Percentiles rank a stretch among this genome's conserved stretches.
phyloP scores from a whole-genome alignment of 2,329 filamentous ascomycete genomes.

The Grosmannia penicillata region DNA sequence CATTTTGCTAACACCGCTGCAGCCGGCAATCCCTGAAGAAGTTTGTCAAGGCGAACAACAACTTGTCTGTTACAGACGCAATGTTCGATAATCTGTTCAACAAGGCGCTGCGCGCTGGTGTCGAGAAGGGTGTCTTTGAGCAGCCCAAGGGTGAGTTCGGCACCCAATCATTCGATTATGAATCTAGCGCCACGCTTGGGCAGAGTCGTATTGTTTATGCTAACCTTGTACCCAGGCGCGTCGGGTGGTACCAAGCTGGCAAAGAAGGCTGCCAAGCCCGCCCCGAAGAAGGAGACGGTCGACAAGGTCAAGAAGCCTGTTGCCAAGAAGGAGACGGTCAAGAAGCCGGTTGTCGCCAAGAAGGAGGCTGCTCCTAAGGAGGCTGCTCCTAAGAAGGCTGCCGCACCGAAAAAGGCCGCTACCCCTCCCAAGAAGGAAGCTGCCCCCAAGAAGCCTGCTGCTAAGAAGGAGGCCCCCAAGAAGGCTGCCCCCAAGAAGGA shows the following conservation, averaged over 20 bases:
- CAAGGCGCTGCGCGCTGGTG: conserved; percentile 67
- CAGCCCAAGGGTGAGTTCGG: conserved; percentile 77
- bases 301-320: conserved; percentile 16
- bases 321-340: conserved; percentile 17
- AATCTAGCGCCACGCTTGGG: too few species aligned
- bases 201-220: neutral
- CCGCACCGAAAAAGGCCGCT: conserved; percentile 17
- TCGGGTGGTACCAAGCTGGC: conserved; percentile 88
- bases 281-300: conserved; percentile 18
- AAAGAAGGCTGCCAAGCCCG: conserved; percentile 50
- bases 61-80: conserved; percentile 28
- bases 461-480: conserved; percentile 20
- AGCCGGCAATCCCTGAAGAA: conserved; percentile 48
- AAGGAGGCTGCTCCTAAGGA: conserved; percentile 18
- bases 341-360: conserved; percentile 17
- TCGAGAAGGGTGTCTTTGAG: conserved; percentile 74
- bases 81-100: conserved; percentile 68
- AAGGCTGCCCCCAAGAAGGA: conserved; percentile 21
- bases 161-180: neutral
- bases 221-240: conserved; percentile 41
- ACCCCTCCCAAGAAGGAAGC: conserved; percentile 14
- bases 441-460: conserved; percentile 19
- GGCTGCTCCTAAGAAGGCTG: conserved; percentile 19
- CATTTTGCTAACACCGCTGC: conserved; percentile 15
- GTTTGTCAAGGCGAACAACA: conserved; percentile 42